phyloP scores from a whole-genome alignment of 1,139 yeast species.

The Kluyveromyces marxianus region DNA sequence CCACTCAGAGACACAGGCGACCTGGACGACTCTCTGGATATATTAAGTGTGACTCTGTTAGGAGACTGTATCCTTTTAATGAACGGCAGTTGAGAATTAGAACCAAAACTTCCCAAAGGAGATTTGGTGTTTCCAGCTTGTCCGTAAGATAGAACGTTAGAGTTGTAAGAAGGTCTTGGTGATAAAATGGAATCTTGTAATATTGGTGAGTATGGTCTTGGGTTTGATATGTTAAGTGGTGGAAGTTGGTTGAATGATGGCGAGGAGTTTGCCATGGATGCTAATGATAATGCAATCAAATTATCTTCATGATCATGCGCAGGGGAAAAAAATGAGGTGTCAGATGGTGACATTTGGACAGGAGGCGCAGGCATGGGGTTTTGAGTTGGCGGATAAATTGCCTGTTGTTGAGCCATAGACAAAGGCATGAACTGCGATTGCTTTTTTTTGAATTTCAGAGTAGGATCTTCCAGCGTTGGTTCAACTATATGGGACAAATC shows the following conservation, averaged over 20 bases:
- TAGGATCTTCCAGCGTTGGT: conserved; percentile 30
- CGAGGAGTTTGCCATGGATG: conserved; percentile 32
- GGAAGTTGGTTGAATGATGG: conserved; percentile 24
- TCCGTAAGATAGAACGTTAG: conserved; percentile 16
- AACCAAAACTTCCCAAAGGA: conserved; percentile 5
- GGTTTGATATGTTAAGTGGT: conserved; percentile 20
- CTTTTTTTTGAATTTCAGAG: conserved; percentile 24
- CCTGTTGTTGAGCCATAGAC: conserved; percentile 5
- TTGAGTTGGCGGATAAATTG: not conserved
- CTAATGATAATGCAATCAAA: conserved; percentile 29
- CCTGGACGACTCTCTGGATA: conserved; percentile 30
- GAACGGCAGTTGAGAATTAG: conserved; percentile 20
- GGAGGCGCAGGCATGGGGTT: conserved; percentile 2
- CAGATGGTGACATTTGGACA: conserved; percentile 5
- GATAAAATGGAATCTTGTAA: conserved; percentile 15
- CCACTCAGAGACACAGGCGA: conserved; percentile 25
- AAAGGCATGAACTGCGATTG: conserved; percentile 7
- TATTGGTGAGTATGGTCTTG: conserved; percentile 11
- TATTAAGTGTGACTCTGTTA: conserved; percentile 30
- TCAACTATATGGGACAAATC: conserved; percentile 30
- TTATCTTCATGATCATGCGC: conserved; percentile 26
- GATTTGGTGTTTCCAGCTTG: conserved; percentile 9
- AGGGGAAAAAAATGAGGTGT: conserved; percentile 3
- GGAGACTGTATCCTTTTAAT: conserved; percentile 30
- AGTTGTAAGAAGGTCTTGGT: conserved; percentile 19